Percentiles rank a stretch among this genome's conserved stretches.
Evolutionary conservation across 768 basidiomycete species (phyloP).

Genomic region (Pisolithus sp.): DNA sequence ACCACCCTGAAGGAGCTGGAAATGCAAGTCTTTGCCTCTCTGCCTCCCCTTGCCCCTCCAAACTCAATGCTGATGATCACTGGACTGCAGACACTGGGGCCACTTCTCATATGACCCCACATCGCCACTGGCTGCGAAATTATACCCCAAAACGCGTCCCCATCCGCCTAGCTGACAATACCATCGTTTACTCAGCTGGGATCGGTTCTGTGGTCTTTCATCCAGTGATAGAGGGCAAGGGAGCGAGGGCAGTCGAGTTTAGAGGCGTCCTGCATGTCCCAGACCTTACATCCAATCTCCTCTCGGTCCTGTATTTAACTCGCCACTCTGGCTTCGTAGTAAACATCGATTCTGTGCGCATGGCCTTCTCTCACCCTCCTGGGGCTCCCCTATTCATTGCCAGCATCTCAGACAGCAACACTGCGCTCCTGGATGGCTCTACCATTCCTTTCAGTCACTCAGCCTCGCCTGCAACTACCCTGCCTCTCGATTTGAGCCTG

Average conservation of each 20-base stretch:
- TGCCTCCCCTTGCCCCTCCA: neutral
- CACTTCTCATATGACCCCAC: constrained; percentile 30
- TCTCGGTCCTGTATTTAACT: constrained; percentile 10
- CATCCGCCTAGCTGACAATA: too few species aligned
- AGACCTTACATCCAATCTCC: too few species aligned
- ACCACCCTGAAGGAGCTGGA: neutral
- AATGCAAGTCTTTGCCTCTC: constrained; percentile 7
- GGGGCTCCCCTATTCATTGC: constrained; percentile 7
- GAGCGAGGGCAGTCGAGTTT: too few species aligned
- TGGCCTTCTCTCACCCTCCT: neutral
- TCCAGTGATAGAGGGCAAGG: too few species aligned
- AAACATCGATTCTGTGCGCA: neutral
- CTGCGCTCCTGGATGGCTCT: constrained; percentile 14
- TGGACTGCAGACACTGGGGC: constrained; percentile 30
- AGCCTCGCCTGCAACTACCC: constrained; percentile 4
- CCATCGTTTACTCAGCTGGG: too few species aligned
- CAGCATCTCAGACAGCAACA: neutral
- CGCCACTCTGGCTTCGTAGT: constrained; percentile 1
- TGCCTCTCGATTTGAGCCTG: constrained; percentile 9
- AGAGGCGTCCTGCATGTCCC: too few species aligned
- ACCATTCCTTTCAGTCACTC: constrained; percentile 4
- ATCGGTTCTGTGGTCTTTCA: too few species aligned
- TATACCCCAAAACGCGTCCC: too few species aligned
- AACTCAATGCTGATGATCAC: constrained; percentile 5
- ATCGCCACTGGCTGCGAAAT: constrained; percentile 5